Evolutionary conservation across 495 filamentous ascomycete species (phyloP).

Genomic region (Aspergillus nanangensis): DNA sequence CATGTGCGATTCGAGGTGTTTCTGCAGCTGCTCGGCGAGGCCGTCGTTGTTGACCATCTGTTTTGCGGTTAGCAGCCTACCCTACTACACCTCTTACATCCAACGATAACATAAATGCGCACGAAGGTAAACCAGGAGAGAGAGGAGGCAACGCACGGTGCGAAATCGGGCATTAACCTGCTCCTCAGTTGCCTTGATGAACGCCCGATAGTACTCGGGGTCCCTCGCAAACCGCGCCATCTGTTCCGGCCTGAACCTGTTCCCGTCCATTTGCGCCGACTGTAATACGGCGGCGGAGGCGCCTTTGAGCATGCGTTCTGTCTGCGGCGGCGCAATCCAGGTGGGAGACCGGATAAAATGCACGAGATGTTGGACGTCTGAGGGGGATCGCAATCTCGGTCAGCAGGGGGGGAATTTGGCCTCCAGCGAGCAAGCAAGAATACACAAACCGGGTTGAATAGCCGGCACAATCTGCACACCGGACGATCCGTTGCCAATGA

Average conservation of each 20-base stretch:
- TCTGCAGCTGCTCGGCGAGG: not conserved
- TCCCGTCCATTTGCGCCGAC: not conserved
- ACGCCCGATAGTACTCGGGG: not conserved
- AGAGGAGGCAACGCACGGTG: not conserved
- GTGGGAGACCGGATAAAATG: not conserved
- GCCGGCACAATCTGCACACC: too few species aligned
- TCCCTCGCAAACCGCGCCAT: not conserved
- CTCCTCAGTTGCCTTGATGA: not conserved
- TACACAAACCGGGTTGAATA: constrained; percentile 2
- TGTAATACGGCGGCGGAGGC: not conserved
- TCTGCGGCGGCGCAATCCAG: not conserved
- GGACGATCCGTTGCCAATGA: constrained; percentile 5
- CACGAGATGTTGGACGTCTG: constrained; percentile 32
- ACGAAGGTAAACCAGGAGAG: too few species aligned
- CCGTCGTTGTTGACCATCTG: not conserved
- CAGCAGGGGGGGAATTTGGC: too few species aligned
- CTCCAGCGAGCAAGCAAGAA: too few species aligned
- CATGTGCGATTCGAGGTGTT: not conserved
- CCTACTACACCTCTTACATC: too few species aligned
- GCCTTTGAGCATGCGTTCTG: not conserved
- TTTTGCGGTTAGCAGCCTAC: too few species aligned
- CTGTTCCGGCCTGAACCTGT: not conserved
- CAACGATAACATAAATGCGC: too few species aligned
- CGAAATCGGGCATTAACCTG: not conserved
- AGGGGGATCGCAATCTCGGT: too few species aligned